Conservation (phyloP, 2,329 filamentous ascomycete species). For the Alternaria incomplexa region DNA sequence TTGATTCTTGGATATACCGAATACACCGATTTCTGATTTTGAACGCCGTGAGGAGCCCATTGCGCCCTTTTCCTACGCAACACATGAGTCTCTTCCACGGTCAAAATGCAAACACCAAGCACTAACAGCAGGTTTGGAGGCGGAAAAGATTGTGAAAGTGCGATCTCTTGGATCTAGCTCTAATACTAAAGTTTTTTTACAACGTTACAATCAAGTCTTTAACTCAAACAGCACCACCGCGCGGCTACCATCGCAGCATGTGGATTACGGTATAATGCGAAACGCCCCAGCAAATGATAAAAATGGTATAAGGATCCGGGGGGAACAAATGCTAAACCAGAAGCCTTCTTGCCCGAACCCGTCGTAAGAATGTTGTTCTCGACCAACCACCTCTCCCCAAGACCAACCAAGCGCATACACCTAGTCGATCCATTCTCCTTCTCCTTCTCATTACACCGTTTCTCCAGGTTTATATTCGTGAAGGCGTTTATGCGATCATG, state of each 20-base stretch:
- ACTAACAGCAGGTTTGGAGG: neutral
- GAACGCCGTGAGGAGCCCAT: conserved; percentile 19
- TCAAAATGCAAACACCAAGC: too few relatives aligned
- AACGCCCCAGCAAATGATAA: conserved; percentile 29
- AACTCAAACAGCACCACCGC: conserved; percentile 9
- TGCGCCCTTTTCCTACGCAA: neutral
- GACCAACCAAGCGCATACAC: neutral
- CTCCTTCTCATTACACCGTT: conserved; percentile 4
- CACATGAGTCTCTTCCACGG: too few relatives aligned
- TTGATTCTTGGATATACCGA: conserved; percentile 10
- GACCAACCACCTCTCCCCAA: neutral
- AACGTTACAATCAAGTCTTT: conserved; percentile 11
- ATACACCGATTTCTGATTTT: conserved; percentile 24
- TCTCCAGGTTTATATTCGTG: conserved; percentile 1
- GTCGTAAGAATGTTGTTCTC: conserved; percentile 20
- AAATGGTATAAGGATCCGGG: conserved; percentile 32
- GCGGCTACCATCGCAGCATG: conserved; percentile 18
- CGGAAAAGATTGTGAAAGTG: conserved; percentile 13
- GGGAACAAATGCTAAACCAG: conserved; percentile 15
- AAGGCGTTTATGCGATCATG: conserved; percentile 31
- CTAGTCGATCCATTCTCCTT: neutral
- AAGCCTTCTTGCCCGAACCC: conserved; percentile 25
- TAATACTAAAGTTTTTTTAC: conserved; percentile 32
- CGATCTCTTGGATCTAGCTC: conserved; percentile 36
- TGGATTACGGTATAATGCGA: conserved; percentile 49